A percentile compares a stretch with the other conserved stretches of the same genome.
Evolutionary conservation across 148 eudicot species (phyloP).

Genomic region (Salicornia ramosissima): DNA sequence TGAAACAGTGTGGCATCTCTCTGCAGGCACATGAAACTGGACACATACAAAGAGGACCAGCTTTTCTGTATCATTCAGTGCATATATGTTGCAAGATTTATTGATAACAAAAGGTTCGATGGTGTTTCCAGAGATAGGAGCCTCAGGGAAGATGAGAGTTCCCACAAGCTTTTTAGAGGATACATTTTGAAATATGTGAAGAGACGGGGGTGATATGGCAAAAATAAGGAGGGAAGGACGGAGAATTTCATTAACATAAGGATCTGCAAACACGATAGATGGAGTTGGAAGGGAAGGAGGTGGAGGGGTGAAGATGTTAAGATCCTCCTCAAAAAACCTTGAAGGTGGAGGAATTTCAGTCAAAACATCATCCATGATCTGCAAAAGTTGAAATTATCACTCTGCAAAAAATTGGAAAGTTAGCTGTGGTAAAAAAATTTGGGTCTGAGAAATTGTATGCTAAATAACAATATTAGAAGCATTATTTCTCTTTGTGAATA

Average conservation of each 20-base stretch:
- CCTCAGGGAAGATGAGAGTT: constrained; percentile 72
- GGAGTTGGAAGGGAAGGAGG: constrained; percentile 67
- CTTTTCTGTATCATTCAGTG: constrained; percentile 44
- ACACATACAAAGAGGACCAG: constrained; percentile 43
- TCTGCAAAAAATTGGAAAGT: constrained; percentile 26
- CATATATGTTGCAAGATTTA: constrained; percentile 72
- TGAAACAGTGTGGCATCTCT: constrained; percentile 68
- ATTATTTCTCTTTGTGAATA: too few relatives aligned
- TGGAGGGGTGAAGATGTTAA: constrained; percentile 75
- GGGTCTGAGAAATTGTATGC: neutral
- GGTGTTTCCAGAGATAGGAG: constrained; percentile 60
- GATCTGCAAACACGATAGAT: constrained; percentile 48
- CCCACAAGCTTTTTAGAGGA: constrained; percentile 66
- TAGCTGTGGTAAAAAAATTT: neutral
- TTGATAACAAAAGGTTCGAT: constrained; percentile 46
- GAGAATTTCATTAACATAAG: constrained; percentile 37
- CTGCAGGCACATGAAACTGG: constrained; percentile 57
- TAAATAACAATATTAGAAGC: neutral
- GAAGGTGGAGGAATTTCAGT: constrained; percentile 95
- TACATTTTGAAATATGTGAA: constrained; percentile 57
- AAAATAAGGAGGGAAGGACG: constrained; percentile 75
- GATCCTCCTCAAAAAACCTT: constrained; percentile 82
- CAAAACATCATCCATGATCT: constrained; percentile 84
- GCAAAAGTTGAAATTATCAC: constrained; percentile 12
- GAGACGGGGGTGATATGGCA: constrained; percentile 75